Evolutionary conservation across 164 flowering plant species (phyloP), one percentile per base, ranked within the genome.

Genomic region (Litsea cubeba): DNA sequence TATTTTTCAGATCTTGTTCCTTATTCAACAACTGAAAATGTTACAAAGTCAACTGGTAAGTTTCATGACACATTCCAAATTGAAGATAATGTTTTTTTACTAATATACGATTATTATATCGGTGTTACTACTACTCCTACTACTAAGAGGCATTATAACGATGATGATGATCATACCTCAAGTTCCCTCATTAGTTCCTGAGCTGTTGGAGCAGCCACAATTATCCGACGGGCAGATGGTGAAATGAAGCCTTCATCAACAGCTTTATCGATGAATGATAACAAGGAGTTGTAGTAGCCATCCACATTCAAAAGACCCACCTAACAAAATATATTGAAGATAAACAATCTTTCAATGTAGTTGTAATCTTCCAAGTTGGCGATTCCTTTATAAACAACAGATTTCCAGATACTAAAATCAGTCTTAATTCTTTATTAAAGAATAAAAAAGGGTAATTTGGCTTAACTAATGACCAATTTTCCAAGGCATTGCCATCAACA

Each of bases 171-270:
- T 63, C 1, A 30, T 73, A 91, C 97, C 95, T 94, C 98, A 26
- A 94, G 93, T 71, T 79, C 82, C 73, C 79, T 79, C 79, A 94
- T 85, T 75, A 94, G 82, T 72, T 92, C 80, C 79, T 85, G 81
- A 58, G 95, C 95, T 0, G 93, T 91, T 6, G 95, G 89, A n/a
- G 98, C 98, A 65, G 97, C 93, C 30, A 93, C 81, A 68, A 91
- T 87, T n/a, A 95, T 95, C 17, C 90, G 87, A 65, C 97, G 95
- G n/a, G 97, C 95, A n/a, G 81, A 81, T 18, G 91, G 87, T 0
- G 97, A 86, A 28, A 95, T 85, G 79, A 95, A 95, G 81, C 95
- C 97, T 87, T 95, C 98, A 78, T 95, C 98, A n/a, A 92, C 93
- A 71, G 97, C 98, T 86, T 95, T 87, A 64, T 95, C 98, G 17